Evolutionary conservation across 441 rosid genomes (phyloP), one percentile per base, ranked within the genome.

Genomic region (California macrophylla): DNA sequence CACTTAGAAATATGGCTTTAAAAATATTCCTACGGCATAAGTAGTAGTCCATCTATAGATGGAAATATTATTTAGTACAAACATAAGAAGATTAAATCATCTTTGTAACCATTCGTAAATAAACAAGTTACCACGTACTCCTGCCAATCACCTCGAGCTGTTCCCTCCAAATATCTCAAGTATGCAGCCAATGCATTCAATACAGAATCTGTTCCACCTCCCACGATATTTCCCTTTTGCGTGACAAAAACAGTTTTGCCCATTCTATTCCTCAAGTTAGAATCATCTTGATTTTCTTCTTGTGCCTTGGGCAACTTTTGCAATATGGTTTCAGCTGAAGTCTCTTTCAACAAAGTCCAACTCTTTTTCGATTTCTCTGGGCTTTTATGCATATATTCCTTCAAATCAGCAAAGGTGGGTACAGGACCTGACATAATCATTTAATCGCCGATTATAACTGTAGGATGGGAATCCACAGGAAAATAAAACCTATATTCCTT

Each of bases 141-240:
- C 85, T 85, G 90, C 93, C 93, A 93, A 68, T 90, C 88, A 77
- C 79, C 89, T 65, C 86, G 87, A 70, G 84, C 79, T 68, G 97
- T 90, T 76, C 96, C 97, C 83, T 93, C 92, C 79, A 82, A 79
- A 74, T 90, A 90, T 80, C 94, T 86, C 85, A 89, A 77, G 82
- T 90, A 93, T 36, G 88, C 96, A 71, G 90, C 88, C 78, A 90
- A 74, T 21, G 86, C 97, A 76, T 86, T 85, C 66, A 85, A 74
- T 24, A 87, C 82, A 34, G 75, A 78, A 73, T 78, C 74, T 65
- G 90, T 81, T 64, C 97, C 98, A 63, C 98, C 97, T 69, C 90
- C 93, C 62, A 90, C 87, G 72, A 75, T 15, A 76, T 84, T 80
- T 76, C 79, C 80, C 52, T 80, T 84, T 20, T 47, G 68, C 6